These are phyloP conservation scores for Amanita thiersii DNA, from an alignment of 768 basidiomycete species.

Conservation along the genomic window DNA sequence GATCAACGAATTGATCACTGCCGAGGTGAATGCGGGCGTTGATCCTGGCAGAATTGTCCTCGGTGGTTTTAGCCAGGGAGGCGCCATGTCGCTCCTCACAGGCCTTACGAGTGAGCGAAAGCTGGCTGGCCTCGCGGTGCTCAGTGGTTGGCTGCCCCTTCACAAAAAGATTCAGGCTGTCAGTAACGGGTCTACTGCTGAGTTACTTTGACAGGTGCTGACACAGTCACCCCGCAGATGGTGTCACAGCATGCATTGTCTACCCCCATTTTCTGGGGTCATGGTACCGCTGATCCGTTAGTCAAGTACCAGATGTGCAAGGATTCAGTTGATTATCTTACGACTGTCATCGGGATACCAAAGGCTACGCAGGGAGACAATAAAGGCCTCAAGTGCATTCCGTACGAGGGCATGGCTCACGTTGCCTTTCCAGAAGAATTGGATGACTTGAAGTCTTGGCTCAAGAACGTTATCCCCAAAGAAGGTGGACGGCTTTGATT, in stretches of 20 bases:
- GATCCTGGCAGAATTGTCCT: constrained; percentile 67
- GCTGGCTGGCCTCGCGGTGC: constrained; percentile 60
- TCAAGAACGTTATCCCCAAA: constrained; percentile 47
- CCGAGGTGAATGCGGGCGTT: constrained; percentile 68
- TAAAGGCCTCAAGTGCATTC: constrained; percentile 58
- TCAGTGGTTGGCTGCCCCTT: constrained; percentile 80
- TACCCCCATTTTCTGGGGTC: constrained; percentile 82
- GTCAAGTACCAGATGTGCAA: constrained; percentile 50
- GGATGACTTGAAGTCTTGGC: constrained; percentile 61
- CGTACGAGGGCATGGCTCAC: constrained; percentile 65
- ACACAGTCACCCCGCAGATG: constrained; percentile 40
- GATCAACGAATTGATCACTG: constrained; percentile 62
- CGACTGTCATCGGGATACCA: constrained; percentile 43
- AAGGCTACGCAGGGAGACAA: constrained; percentile 25
- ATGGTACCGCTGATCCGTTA: constrained; percentile 70
- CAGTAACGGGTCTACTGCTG: no score
- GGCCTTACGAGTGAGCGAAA: constrained; percentile 61
- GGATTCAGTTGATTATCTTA: constrained; percentile 50
- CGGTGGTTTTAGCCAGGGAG: constrained; percentile 88
- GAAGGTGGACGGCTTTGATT: background rate
- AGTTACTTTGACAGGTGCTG: no score
- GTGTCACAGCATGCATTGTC: constrained; percentile 46
- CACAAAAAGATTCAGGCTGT: constrained; percentile 59
- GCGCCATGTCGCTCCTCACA: constrained; percentile 67
- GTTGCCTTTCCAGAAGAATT: constrained; percentile 58